A percentile compares a stretch with the other conserved stretches of the same genome.
phyloP scores from a whole-genome alignment of 2,329 filamentous ascomycete species.

The Akanthomyces muscarius region DNA sequence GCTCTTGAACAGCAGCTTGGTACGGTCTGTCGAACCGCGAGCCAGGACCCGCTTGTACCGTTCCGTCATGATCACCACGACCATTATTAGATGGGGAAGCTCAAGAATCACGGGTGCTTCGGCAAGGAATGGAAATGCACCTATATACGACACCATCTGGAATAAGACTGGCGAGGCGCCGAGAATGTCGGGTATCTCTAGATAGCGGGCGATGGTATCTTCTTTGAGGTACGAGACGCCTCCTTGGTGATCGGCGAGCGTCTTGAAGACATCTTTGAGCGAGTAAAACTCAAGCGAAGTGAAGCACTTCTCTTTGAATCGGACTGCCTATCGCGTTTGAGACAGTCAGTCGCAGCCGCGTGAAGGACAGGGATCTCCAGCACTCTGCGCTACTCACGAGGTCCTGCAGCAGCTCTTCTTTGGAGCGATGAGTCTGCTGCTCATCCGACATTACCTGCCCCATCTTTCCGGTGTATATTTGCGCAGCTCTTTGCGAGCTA shows the following conservation, averaged over 20 bases:
- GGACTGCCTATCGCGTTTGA: slow-evolving; percentile 44
- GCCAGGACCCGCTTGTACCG: slow-evolving; percentile 62
- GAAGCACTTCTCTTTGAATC: slow-evolving; percentile 67
- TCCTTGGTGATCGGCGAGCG: slow-evolving; percentile 61
- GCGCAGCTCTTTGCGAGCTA: background rate
- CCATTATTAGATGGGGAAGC: slow-evolving; percentile 66
- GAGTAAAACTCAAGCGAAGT: slow-evolving; percentile 68
- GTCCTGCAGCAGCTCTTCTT: slow-evolving; percentile 48
- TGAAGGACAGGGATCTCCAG: slow-evolving; percentile 8
- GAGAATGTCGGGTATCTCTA: slow-evolving; percentile 68
- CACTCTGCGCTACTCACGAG: slow-evolving; percentile 38
- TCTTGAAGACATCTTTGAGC: slow-evolving; percentile 68
- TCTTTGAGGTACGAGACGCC: slow-evolving; percentile 62
- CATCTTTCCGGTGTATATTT: slow-evolving; percentile 34
- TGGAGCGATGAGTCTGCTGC: slow-evolving; percentile 41
- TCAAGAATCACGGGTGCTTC: slow-evolving; percentile 68
- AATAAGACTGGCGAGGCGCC: slow-evolving; percentile 65
- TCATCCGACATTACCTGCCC: slow-evolving; percentile 50
- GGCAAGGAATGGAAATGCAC: slow-evolving; percentile 68
- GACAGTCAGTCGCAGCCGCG: background rate
- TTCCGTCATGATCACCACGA: slow-evolving; percentile 68
- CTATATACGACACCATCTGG: slow-evolving; percentile 67
- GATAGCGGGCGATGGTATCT: slow-evolving; percentile 65
- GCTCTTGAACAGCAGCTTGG: slow-evolving; percentile 65
- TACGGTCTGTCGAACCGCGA: slow-evolving; percentile 53